Conservation (phyloP, 768 basidiomycete genomes). For the Russula ochroleuca region DNA sequence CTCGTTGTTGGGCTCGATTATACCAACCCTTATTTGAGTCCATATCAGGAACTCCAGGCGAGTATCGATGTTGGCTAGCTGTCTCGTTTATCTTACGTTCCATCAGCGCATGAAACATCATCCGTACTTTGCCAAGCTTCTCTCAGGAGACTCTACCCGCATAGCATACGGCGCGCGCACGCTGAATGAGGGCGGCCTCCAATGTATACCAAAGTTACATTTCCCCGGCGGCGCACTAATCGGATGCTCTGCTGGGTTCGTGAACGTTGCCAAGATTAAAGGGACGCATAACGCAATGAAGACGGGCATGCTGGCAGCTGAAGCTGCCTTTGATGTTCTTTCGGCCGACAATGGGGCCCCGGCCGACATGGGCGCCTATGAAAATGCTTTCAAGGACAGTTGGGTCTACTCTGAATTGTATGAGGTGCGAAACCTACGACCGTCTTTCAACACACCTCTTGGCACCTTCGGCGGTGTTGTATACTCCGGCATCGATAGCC, state of each 20-base stretch:
- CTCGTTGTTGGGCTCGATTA: slow-evolving; percentile 94
- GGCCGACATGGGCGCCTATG: slow-evolving; percentile 70
- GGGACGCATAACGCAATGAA: slow-evolving; percentile 99
- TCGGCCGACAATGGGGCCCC: slow-evolving; percentile 33
- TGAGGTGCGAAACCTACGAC: slow-evolving; percentile 88
- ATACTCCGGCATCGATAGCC: slow-evolving; percentile 85
- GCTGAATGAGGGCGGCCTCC: slow-evolving; percentile 90
- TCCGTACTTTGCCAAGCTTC: slow-evolving; percentile 79
- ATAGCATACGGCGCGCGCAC: slow-evolving; percentile 88
- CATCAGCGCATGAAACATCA: slow-evolving; percentile 91
- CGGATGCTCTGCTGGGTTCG: slow-evolving; percentile 92
- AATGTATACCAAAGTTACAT: slow-evolving; percentile 77
- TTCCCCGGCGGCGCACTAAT: slow-evolving; percentile 95
- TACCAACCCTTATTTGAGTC: slow-evolving; percentile 86
- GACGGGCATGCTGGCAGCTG: slow-evolving; percentile 95
- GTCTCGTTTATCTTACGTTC: neutral
- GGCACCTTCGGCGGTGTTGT: slow-evolving; percentile 84
- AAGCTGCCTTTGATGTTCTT: slow-evolving; percentile 71
- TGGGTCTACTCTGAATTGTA: slow-evolving; percentile 85
- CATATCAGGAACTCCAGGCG: slow-evolving; percentile 91
- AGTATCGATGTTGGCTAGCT: slow-evolving; percentile 27
- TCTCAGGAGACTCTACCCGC: slow-evolving; percentile 66
- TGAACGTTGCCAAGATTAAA: slow-evolving; percentile 97
- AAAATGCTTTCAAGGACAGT: slow-evolving; percentile 60
- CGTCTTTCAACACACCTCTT: slow-evolving; percentile 75